Conservation (phyloP, 2,329 filamentous ascomycete species). For the Davidsoniella eucalypti region DNA sequence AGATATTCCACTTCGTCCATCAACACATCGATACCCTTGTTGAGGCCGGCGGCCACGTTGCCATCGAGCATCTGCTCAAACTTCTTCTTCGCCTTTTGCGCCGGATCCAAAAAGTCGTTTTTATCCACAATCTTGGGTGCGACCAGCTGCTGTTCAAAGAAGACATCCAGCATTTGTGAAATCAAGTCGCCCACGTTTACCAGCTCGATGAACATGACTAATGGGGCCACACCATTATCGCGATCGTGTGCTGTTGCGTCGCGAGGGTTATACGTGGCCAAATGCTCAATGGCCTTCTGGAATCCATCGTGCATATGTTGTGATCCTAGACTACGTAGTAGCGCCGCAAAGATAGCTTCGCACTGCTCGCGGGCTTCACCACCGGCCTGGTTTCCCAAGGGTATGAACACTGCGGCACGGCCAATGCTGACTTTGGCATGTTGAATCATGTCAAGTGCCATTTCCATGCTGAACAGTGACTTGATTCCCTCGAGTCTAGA, state of each 20-base stretch:
- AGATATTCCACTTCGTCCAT: constrained; percentile 98
- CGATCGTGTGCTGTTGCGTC: constrained; percentile 51
- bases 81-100: constrained; percentile 88
- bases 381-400: constrained; percentile 62
- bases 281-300: constrained; percentile 76
- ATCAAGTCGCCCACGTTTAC: constrained; percentile 97
- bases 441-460: constrained; percentile 80
- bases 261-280: constrained; percentile 80
- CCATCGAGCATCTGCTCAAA: constrained; percentile 99
- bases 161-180: constrained; percentile 97
- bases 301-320: constrained; percentile 87
- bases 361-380: constrained; percentile 79
- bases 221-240: constrained; percentile 59
- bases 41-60: constrained; percentile 83
- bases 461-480: constrained; percentile 88
- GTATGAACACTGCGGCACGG: constrained; percentile 66
- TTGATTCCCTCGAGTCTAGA: constrained; percentile 87
- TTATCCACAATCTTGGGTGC: constrained; percentile 69
- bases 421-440: constrained; percentile 77
- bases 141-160: constrained; percentile 89
- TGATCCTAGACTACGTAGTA: constrained; percentile 71
- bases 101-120: constrained; percentile 86
- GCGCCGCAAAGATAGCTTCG: constrained; percentile 67
- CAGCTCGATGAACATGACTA: constrained; percentile 90
- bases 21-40: constrained; percentile 93